phyloP scores from a whole-genome alignment of 2,329 filamentous ascomycete genomes.

The Ophiostoma piceae region DNA sequence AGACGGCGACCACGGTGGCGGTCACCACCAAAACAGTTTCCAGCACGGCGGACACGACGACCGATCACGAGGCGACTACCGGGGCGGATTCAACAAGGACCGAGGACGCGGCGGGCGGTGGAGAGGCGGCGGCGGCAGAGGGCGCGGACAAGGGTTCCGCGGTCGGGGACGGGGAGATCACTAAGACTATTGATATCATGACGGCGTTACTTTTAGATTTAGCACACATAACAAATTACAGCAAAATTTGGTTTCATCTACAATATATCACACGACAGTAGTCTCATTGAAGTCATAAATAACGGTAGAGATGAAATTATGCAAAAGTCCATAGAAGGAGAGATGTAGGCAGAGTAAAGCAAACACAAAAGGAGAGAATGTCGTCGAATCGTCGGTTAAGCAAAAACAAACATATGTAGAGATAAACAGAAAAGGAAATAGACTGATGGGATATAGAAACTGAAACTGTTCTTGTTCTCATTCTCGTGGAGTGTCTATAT shows the following conservation, averaged over 20 bases:
- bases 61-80: constrained; percentile 17
- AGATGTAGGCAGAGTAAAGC: background rate
- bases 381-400: constrained; percentile 11
- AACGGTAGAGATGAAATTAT: background rate
- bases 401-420: constrained; percentile 11
- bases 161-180: constrained; percentile 26
- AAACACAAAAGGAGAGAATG: background rate
- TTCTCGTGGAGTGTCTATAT: constrained; percentile 3
- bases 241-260: background rate
- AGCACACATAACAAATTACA: background rate
- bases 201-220: background rate
- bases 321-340: background rate
- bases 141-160: constrained; percentile 30
- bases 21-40: background rate
- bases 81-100: constrained; percentile 30
- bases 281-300: background rate
- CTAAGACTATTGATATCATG: background rate
- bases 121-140: constrained; percentile 31
- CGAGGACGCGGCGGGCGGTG: constrained; percentile 35
- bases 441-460: background rate
- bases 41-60: constrained; percentile 32
- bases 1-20: constrained; percentile 10
- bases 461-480: background rate
- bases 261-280: background rate
- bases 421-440: background rate